Conservation (phyloP, 2,329 filamentous ascomycete species). For the Shiraia bambusicola region DNA sequence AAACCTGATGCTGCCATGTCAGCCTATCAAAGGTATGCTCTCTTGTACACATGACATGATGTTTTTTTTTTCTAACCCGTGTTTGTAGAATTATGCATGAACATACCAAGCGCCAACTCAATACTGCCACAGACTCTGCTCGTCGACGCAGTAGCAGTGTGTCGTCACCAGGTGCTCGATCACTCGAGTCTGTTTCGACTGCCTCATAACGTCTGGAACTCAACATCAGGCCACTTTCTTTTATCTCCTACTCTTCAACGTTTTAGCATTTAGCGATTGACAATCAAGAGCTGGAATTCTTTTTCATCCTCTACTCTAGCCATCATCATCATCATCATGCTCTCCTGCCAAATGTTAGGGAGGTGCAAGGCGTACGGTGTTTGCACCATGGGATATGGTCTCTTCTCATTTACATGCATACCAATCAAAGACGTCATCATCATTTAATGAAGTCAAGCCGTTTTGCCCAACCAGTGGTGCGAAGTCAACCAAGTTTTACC, state of each 20-base stretch:
- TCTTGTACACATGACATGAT: neutral
- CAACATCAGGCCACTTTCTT: neutral
- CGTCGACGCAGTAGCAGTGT: conserved; percentile 39
- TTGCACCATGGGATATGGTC: conserved; percentile 17
- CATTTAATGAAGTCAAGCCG: no score
- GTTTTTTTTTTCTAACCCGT: no score
- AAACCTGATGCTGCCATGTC: conserved; percentile 44
- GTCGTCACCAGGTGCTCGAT: conserved; percentile 1
- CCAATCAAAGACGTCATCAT: neutral
- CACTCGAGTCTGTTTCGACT: conserved; percentile 17
- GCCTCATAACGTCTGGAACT: conserved; percentile 14
- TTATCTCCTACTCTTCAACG: conserved; percentile 14
- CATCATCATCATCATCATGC: neutral
- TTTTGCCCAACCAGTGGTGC: no score
- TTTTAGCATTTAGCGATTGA: conserved; percentile 8
- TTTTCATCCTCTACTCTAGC: neutral
- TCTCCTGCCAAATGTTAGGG: no score
- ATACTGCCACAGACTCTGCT: conserved; percentile 48
- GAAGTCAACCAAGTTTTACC: no score
- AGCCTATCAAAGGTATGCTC: conserved; percentile 48
- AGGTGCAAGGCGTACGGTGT: conserved; percentile 2
- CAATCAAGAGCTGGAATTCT: conserved; percentile 5
- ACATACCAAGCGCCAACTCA: conserved; percentile 53
- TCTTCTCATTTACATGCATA: conserved; percentile 19
- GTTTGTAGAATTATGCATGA: conserved; percentile 50